A percentile compares a stretch with the other conserved stretches of the same genome.
phyloP scores from a whole-genome alignment of 352 stramenopile genomes.

The Globisporangium acanthophoron region DNA sequence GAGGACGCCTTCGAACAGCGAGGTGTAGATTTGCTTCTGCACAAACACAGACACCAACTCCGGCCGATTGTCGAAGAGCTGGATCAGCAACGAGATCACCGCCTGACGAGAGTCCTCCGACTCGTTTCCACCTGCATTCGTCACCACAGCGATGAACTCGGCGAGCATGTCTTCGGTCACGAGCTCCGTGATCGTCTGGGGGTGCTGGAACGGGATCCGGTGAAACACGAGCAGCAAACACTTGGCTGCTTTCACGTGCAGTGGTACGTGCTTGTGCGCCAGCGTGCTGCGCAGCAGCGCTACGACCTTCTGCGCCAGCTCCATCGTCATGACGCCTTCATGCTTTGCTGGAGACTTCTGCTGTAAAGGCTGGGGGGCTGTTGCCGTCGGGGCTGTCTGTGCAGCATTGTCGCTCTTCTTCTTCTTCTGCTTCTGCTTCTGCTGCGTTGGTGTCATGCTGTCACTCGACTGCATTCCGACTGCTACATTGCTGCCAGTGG shows the following conservation, averaged over 20 bases:
- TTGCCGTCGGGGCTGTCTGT: conserved; percentile 1
- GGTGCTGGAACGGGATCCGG: conserved; percentile 25
- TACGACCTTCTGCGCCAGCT: conserved; percentile 39
- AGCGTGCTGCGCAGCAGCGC: conserved; percentile 38
- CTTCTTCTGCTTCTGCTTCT: not conserved
- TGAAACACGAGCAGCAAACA: conserved; percentile 62
- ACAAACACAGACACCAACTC: conserved; percentile 56
- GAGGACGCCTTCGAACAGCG: conserved; percentile 51
- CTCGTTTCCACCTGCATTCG: conserved; percentile 42
- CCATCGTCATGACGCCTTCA: conserved; percentile 27
- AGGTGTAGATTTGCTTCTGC: conserved; percentile 45
- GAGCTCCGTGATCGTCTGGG: conserved; percentile 31
- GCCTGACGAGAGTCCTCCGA: conserved; percentile 65
- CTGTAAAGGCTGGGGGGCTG: conserved; percentile 2
- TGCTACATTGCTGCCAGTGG: not conserved
- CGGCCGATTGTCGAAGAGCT: conserved; percentile 58
- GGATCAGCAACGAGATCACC: conserved; percentile 52
- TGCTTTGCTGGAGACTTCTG: conserved; percentile 12
- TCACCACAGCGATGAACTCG: conserved; percentile 49
- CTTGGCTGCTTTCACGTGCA: conserved; percentile 67
- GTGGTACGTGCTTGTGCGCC: conserved; percentile 43
- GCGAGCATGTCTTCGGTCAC: conserved; percentile 40
- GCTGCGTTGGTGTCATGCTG: not conserved
- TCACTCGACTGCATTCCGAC: not conserved
- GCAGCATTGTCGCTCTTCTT: conserved; percentile 8